Base-by-base conservation (phyloP, 805 yeast species). In the Torulaspora quercuum region DNA sequence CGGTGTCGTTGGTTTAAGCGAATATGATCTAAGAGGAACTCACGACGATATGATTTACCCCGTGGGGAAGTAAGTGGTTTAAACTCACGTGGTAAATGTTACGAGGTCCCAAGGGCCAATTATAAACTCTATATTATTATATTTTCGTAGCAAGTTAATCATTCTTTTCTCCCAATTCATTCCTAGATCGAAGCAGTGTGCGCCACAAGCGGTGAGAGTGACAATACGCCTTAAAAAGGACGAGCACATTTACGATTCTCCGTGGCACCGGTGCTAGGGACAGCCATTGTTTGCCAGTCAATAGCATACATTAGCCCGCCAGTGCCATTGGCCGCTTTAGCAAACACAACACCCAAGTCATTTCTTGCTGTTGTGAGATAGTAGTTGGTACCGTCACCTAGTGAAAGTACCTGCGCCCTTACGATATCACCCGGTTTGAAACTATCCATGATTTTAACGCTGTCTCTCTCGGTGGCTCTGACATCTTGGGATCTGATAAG, bases 201-300 rank as follows among this genome's bases (percentile, higher is more conserved):
- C n/a, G n/a, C n/a, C n/a, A n/a, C n/a, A n/a, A n/a, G n/a, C n/a
- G n/a, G n/a, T n/a, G n/a, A n/a, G n/a, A n/a, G n/a, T n/a, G n/a
- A n/a, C n/a, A n/a, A n/a, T n/a, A n/a, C 22, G 17, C 18, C 19
- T 53, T 48, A 69, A 49, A 78, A 83, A 8, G 96, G 95, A 57
- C 86, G 88, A 3, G 98, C 98, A 64, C 95, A 86, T 61, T 92
- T 92, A 41, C 98, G 72, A 49, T 69, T 68, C 52, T 88, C 97
- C 8, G 76, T 61, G 7, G 71, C 73, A 1, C 96, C 96, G 2
- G 89, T 77, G 16, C 62, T 66, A 2, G 87, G 80, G 44, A 84
- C 78, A 20, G 82, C 72, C 97, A 94, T 92, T 8, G 87, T 83
- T 63, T 87, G 89, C 97, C 97, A 92, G 62, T 92, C 97, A 27